Percentiles rank a stretch among this genome's conserved stretches.
Conservation (phyloP, 2,329 filamentous ascomycete species). For the Claviceps arundinis region DNA sequence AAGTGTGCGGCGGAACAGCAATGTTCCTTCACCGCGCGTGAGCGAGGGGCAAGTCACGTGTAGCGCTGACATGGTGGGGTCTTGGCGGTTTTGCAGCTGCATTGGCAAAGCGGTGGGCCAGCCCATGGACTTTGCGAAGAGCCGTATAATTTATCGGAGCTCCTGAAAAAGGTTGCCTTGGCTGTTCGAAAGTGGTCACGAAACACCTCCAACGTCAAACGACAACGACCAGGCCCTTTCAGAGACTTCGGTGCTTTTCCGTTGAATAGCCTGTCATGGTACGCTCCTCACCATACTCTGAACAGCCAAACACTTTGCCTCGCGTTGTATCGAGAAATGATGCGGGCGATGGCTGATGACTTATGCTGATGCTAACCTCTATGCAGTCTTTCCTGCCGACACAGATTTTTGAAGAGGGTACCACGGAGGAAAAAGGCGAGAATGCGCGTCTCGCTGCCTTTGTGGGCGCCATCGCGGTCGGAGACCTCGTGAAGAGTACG, state of each 20-base stretch:
- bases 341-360: not conserved
- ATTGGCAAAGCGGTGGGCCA: not conserved
- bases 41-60: constrained; percentile 30
- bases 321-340: not conserved
- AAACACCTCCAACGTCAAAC: constrained; percentile 2
- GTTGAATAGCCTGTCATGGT: constrained; percentile 2
- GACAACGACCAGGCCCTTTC: constrained; percentile 4
- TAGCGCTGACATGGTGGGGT: constrained; percentile 5
- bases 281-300: not conserved
- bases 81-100: not conserved
- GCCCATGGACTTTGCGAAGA: constrained; percentile 5
- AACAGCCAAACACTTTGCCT: not conserved
- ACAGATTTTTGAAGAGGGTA: constrained; percentile 95
- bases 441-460: constrained; percentile 98
- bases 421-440: constrained; percentile 95
- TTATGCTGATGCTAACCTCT: constrained; percentile 10
- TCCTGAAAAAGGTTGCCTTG: constrained; percentile 13
- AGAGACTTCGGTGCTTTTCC: not conserved
- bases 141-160: constrained; percentile 6
- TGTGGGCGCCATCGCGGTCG: constrained; percentile 93
- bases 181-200: constrained; percentile 9
- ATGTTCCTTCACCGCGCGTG: constrained; percentile 21
- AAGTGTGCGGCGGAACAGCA: constrained; percentile 29
- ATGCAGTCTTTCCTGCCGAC: constrained; percentile 64
- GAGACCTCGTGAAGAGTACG: constrained; percentile 94